A percentile compares a stretch with the other conserved stretches of the same genome.
Conservation (phyloP, 495 filamentous ascomycete genomes). For the Aspergillus taichungensis region DNA sequence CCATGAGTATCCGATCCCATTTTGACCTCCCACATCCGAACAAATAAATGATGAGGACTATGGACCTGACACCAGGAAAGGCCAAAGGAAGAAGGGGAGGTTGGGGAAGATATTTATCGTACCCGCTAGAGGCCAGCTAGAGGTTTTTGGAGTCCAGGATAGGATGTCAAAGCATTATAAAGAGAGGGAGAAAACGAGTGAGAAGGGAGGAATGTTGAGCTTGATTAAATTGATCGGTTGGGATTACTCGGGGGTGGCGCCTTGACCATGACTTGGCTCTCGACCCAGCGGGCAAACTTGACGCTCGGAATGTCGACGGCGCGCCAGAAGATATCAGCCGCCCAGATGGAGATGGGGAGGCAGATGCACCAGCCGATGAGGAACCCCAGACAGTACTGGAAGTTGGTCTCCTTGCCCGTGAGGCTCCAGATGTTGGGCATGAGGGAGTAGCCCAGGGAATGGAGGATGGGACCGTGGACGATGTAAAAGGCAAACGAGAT, state of each 20-base stretch:
- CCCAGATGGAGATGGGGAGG: slow-evolving; percentile 45
- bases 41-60: too few species aligned
- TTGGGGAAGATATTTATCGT: background rate
- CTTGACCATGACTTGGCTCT: slow-evolving; percentile 29
- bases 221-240: background rate
- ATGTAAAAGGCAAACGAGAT: slow-evolving; percentile 59
- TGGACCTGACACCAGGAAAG: too few species aligned
- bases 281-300: slow-evolving; percentile 45
- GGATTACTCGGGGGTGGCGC: slow-evolving; percentile 4
- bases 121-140: background rate
- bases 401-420: slow-evolving; percentile 44
- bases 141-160: too few species aligned
- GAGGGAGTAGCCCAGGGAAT: slow-evolving; percentile 38
- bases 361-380: slow-evolving; percentile 41
- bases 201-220: background rate
- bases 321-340: slow-evolving; percentile 51
- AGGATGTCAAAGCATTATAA: too few species aligned
- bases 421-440: slow-evolving; percentile 45
- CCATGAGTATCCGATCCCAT: too few species aligned
- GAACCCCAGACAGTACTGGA: slow-evolving; percentile 43
- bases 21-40: too few species aligned
- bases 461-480: slow-evolving; percentile 52
- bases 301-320: slow-evolving; percentile 51
- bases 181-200: background rate
- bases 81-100: background rate